Base-by-base conservation (phyloP, 2,329 filamentous ascomycete species). In the Aspergillus intermedius region DNA sequence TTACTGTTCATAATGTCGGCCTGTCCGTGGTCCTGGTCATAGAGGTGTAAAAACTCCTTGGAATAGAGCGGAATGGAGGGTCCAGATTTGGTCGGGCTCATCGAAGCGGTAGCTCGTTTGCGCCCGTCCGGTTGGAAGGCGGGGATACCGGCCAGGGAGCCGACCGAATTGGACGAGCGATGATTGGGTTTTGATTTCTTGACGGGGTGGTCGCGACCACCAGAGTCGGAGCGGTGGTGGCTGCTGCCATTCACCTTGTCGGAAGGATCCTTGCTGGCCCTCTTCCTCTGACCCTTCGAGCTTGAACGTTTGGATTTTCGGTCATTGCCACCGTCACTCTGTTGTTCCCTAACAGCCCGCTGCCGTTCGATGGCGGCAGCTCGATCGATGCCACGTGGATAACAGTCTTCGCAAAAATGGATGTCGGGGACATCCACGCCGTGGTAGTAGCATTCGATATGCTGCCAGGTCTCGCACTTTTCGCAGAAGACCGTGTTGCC, bases 401-500 rank as follows among this genome's bases (percentile, higher is more conserved):
- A 82, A 74, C 93, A 98, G 60, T 95, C 89, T 61, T 83, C 82
- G 73, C 93, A 98, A 48, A 85, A 88, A 74, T 98, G 91, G 49
- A 87, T 77, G 78, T 75, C 85, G 70, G 68, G 91, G 72, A 73
- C 87, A 78, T 76, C 87, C 77, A 68, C 83, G 79, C 65, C 80
- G 60, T 88, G 87, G 67, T 97, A 97, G 73, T 95, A 97, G 73
- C 93, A 98, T 66, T 90, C 85, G 61, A 95, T 95, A 71, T 98
- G 93, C 72, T 98, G 93, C 93, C 93, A 98, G 44, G 90, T 93
- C 67, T 95, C 88, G 77, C 93, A 98, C 50, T 79, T 82, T 67
- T 97, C 93, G 77, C 93, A 98, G 71, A 91, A 89, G 54, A 98
- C 94, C 51, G 93, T 98, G 71, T 88, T 91, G 71, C 93, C 93